Conservation (phyloP, 768 basidiomycete genomes). For the Macrolepiota dolichaula region DNA sequence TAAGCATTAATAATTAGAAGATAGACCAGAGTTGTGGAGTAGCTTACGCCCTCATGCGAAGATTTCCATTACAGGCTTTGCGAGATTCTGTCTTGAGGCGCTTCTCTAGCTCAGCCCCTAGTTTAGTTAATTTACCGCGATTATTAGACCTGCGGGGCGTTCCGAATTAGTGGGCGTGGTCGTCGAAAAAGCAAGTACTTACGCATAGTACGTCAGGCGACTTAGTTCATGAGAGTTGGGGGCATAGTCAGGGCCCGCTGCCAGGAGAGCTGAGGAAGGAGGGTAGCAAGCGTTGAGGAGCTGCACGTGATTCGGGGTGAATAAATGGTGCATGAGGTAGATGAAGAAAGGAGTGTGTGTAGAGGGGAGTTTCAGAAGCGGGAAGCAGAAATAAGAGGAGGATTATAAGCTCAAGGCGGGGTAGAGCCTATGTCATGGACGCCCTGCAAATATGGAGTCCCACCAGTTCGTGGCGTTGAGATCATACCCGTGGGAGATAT, state of each 20-base stretch:
- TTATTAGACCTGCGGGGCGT: slow-evolving; percentile 54
- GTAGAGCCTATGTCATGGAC: background rate
- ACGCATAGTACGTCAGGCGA: slow-evolving; percentile 82
- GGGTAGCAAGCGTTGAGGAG: slow-evolving; percentile 88
- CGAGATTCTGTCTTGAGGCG: slow-evolving; percentile 57
- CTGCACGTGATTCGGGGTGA: slow-evolving; percentile 81
- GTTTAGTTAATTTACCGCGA: slow-evolving; percentile 76
- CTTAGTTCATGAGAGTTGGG: slow-evolving; percentile 87
- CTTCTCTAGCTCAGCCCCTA: slow-evolving; percentile 76
- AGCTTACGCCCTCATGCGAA: slow-evolving; percentile 76
- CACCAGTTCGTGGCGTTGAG: slow-evolving; percentile 2
- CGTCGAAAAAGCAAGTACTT: slow-evolving; percentile 13
- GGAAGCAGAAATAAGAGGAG: background rate
- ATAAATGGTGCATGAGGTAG: slow-evolving; percentile 55
- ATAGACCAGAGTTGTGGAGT: background rate
- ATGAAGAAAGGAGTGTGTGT: background rate
- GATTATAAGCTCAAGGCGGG: background rate
- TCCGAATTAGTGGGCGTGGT: background rate
- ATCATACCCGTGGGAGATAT: slow-evolving; percentile 2
- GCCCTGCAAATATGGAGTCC: background rate
- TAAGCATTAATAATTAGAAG: slow-evolving; percentile 2
- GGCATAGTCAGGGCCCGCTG: slow-evolving; percentile 72
- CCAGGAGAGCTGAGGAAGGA: slow-evolving; percentile 65
- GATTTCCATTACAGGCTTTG: slow-evolving; percentile 73
- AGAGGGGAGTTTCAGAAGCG: background rate